Evolutionary conservation across 257 asterid species (phyloP), one percentile per base, ranked within the genome.

Genomic region (Solanum microdontum): DNA sequence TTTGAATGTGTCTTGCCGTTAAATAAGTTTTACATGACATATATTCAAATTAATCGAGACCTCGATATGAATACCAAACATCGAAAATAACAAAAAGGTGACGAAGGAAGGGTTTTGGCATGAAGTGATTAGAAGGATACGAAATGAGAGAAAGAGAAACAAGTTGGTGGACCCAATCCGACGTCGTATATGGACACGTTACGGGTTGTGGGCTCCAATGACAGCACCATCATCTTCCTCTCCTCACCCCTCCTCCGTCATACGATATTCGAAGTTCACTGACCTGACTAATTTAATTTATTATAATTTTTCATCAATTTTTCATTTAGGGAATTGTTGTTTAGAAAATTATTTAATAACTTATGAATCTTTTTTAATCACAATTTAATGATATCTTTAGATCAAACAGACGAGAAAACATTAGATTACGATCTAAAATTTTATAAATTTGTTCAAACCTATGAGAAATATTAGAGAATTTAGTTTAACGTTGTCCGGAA

Each of bases 141-240:
- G 62, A 77, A 77, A 77, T 77, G 64, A 40, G 84, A 77, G 84
- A 77, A 77, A 77, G 84, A 24, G 66, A 79, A 21, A 23, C 84
- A 77, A 40, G 83, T 75, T 75, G 55, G 84, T 79, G 84, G 84
- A 26, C 84, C 84, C 64, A 79, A 79, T 79, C 37, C 84, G 64
- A 79, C 84, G 84, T 26, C 64, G 84, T 34, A 79, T 79, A 79
- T 79, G 84, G 84, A 79, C 84, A 79, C 84, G 84, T 79, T 79
- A 79, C 8, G 84, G 84, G 66, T 8, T 15, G 84, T 79, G 66
- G 84, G 84, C 66, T 28, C 84, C 66, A 28, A 7, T 17, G 66
- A 79, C 84, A 79, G 37, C 66, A 43, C 64, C 84, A 77, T 45
- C 84, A 14, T 8, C 84, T 26, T 4, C 55, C 83, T 23, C 34